Base-by-base conservation (phyloP, 179 eudicot genomes). In the Heliamphora pulchella region DNA sequence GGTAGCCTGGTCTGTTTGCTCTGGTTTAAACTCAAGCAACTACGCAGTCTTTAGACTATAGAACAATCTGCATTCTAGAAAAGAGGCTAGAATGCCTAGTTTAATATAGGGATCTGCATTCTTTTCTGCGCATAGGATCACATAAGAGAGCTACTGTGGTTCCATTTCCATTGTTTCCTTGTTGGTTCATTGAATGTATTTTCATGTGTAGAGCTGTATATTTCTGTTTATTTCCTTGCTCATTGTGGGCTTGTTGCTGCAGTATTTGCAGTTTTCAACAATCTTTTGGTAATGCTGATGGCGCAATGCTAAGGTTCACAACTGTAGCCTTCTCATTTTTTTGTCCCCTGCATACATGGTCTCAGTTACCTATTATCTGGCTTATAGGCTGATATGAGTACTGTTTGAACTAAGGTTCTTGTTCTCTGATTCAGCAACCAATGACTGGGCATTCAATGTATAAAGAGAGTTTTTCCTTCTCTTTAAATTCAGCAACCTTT, bases 251-350 rank as follows among this genome's bases (percentile, higher is more conserved):
- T 51, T 81, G 76, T 73, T 66, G 63, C 31, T 84, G 84, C 86
- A 83, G 87, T 82, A 81, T 80, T 50, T 81, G 86, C 80, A 83
- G 82, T 72, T 80, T 80, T 59, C 80, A 83, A 51, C 83, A 75
- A 78, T 65, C 82, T 68, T 47, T 84, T 67, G 48, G 66, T 15
- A 85, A 87, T 72, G 87, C 68, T 76, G 82, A 73, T 67, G 90
- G 78, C 41, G 75, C 82, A 75, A 66, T 84, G 41, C 82, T 83
- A 71, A 89, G 97, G 93, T 92, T 63, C 31, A 87, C 75, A 67
- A 73, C 68, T 51, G 13, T 18, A 65, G 17, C 17, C 77, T 73
- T 78, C 39, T 59, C 47, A 59, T 73, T 57, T 80, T 63, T 17
- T 39, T 8, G 31, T 63, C 18, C 7, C 39, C 15, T 2, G 43